Percentiles rank a stretch among this genome's conserved stretches.
Conservation (phyloP, 495 filamentous ascomycete species). For the Podospora anserina region DNA sequence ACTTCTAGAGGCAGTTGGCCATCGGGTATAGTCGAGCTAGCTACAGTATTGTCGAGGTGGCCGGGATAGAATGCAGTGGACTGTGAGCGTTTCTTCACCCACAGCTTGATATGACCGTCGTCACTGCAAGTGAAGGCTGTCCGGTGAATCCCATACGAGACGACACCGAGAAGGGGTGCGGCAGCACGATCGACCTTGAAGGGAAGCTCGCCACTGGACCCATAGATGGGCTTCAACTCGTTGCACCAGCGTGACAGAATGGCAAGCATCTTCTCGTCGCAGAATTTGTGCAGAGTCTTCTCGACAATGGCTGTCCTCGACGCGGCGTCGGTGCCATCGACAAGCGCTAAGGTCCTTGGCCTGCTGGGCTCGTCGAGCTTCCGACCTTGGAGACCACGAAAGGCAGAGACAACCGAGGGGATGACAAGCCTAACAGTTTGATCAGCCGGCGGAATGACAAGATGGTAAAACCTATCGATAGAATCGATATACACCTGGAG, state of each 20-base stretch:
- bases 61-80: background rate
- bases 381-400: background rate
- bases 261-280: background rate
- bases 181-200: background rate
- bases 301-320: background rate
- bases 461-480: background rate
- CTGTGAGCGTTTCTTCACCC: background rate
- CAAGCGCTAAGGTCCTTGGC: background rate
- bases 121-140: background rate
- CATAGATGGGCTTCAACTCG: conserved; percentile 3
- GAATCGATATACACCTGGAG: background rate
- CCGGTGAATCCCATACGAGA: background rate
- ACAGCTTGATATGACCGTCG: background rate
- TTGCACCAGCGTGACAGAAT: conserved; percentile 2
- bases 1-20: background rate
- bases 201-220: background rate
- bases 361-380: background rate
- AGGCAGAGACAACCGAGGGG: background rate
- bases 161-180: background rate
- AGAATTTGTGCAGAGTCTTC: background rate
- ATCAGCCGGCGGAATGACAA: background rate
- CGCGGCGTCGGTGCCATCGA: background rate
- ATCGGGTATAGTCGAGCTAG: background rate
- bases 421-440: background rate
- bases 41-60: background rate